phyloP scores from a whole-genome alignment of 1,284 basidiomycete genomes.

The Pholiota adiposa region DNA sequence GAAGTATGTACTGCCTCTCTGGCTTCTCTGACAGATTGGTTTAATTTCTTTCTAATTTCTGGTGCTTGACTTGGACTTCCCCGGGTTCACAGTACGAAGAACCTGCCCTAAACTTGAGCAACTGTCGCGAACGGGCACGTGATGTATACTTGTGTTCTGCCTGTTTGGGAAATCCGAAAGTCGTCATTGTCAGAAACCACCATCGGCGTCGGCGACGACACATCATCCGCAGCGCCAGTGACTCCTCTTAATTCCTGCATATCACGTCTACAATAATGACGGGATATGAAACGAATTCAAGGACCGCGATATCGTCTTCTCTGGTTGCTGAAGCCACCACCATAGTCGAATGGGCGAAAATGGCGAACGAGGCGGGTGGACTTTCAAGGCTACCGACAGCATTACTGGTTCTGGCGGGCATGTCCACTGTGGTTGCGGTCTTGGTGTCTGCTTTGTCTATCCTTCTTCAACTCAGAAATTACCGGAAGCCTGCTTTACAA shows the following conservation, averaged over 20 bases:
- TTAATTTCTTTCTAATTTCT: no score
- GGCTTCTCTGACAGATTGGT: no score
- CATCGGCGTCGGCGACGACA: background rate
- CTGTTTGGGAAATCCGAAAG: background rate
- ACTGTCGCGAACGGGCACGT: background rate
- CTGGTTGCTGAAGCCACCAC: background rate
- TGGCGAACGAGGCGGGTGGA: conserved; percentile 29
- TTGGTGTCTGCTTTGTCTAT: conserved; percentile 84
- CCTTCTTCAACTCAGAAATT: conserved; percentile 88
- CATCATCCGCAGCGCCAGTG: background rate
- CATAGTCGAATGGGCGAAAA: background rate
- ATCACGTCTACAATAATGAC: background rate
- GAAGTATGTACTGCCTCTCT: no score
- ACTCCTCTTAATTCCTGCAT: background rate
- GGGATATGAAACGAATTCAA: background rate
- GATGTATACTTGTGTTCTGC: background rate
- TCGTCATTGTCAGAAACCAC: background rate
- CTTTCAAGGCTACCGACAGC: conserved; percentile 54
- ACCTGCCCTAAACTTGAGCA: background rate
- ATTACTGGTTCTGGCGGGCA: conserved; percentile 66
- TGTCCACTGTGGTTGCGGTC: conserved; percentile 74
- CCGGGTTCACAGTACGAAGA: no score
- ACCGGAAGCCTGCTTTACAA: conserved; percentile 83
- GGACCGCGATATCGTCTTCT: background rate
- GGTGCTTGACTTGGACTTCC: no score